Evolutionary conservation across 805 yeast genomes (phyloP), one percentile per base, ranked within the genome.

Genomic region (Kodamaea restingae): DNA sequence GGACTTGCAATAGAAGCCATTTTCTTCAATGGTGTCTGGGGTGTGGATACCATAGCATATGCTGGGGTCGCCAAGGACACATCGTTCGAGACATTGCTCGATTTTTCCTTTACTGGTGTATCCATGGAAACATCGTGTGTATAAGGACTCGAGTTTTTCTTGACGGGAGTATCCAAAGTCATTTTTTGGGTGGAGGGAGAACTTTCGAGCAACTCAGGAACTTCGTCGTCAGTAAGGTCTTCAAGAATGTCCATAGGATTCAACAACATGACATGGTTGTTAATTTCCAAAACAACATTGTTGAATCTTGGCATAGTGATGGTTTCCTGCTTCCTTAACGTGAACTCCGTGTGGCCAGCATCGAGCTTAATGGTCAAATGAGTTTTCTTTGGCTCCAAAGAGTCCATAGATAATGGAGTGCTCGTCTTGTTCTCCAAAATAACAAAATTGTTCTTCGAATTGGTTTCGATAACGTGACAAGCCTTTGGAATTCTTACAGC

Each of bases 221-320:
- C 40, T 45, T 74, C 76, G 21, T 76, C 80, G 35, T 71, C 75
- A 18, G 73, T 67, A 27, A 60, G 41, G 7, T 64, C 70, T 39
- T 68, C 76, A 17, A 71, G 73, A 14, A 59, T 63, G 28, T 65
- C 69, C 14, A 54, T 58, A 4, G 76, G 71, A 45, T 79, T 79
- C 20, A 81, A 58, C 35, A 78, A 52, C 1, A 76, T 61, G n/a
- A 65, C 49, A 39, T 80, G 78, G n/a, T 84, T 84, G 48, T 86
- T 79, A 38, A 91, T 72, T 52, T 87, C 91, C 38, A 90, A 51
- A 15, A 79, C 61, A 5, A 85, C 67, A 30, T 82, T 82, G 33
- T 73, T 67, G 29, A 78, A 70, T 39, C 74, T 71, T 5, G 93
- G 93, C 53, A 88, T 63, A 2, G 70, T 63, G 15, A 86, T 70